Percentiles rank a stretch among this genome's conserved stretches.
Conservation (phyloP, 768 basidiomycete genomes). For the Tylopilus rubrobrunneus region DNA sequence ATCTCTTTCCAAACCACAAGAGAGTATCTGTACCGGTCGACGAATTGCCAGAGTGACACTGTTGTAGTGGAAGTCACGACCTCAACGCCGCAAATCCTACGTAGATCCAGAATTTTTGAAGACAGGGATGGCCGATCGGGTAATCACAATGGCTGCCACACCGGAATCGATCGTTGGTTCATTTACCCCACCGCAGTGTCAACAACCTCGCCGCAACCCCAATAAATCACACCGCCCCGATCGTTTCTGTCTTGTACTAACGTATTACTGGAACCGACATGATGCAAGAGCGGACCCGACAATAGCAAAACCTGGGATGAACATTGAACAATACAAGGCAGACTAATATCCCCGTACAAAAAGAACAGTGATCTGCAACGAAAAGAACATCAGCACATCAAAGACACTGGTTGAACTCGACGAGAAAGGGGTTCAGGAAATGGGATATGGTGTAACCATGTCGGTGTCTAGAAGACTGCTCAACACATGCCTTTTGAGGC, state of each 20-base stretch:
- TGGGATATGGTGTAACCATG: slow-evolving; percentile 58
- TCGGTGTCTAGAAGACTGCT: slow-evolving; percentile 92
- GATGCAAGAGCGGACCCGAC: slow-evolving; percentile 1
- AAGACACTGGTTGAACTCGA: background rate
- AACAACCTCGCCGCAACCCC: too few relatives aligned
- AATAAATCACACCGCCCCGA: slow-evolving; percentile 10
- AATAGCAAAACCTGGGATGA: background rate
- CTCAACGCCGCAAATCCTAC: slow-evolving; percentile 1
- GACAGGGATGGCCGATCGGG: too few relatives aligned
- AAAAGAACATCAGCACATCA: slow-evolving; percentile 7
- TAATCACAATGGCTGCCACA: background rate
- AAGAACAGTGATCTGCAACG: slow-evolving; percentile 2
- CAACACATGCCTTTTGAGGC: slow-evolving; percentile 37
- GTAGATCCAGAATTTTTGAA: too few relatives aligned
- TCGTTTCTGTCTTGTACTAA: background rate
- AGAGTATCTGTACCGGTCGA: background rate
- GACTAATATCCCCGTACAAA: background rate
- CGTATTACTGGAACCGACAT: background rate
- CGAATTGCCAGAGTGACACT: background rate
- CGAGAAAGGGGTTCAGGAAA: slow-evolving; percentile 18
- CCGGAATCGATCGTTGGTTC: slow-evolving; percentile 1
- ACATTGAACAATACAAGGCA: background rate
- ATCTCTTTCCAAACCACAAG: background rate
- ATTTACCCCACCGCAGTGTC: background rate
- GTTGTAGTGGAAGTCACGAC: too few relatives aligned